Percentiles rank a stretch among this genome's conserved stretches.
phyloP scores from a whole-genome alignment of 495 filamentous ascomycete genomes.

The Neurospora sublineolata region DNA sequence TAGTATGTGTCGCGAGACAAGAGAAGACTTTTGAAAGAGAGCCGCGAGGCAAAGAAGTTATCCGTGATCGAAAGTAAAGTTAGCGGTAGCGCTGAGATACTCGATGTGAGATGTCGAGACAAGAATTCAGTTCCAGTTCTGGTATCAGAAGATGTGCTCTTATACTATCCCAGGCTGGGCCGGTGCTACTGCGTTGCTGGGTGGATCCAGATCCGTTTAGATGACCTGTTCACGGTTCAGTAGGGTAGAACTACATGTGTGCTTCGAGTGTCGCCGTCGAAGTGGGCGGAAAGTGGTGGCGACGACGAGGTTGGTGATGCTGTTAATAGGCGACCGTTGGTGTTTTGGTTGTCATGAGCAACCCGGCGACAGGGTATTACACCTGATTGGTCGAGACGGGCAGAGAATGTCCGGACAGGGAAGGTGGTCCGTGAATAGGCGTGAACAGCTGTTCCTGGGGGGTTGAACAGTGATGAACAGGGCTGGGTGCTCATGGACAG shows the following conservation, averaged over 20 bases:
- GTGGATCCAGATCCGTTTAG: background rate
- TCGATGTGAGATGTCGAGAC: background rate
- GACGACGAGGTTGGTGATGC: background rate
- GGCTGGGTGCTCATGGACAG: background rate
- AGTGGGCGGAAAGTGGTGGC: background rate
- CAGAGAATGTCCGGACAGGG: background rate
- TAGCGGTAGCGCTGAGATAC: too few species aligned
- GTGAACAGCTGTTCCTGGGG: background rate
- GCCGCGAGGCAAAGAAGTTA: too few species aligned
- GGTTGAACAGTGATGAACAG: background rate
- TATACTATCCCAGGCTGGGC: background rate
- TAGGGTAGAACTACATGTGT: background rate
- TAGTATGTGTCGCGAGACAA: too few species aligned
- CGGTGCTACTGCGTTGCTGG: background rate
- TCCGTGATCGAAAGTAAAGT: too few species aligned
- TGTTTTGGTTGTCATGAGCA: background rate
- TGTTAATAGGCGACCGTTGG: background rate
- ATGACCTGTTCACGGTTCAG: background rate
- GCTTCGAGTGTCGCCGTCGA: background rate
- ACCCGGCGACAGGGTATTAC: background rate
- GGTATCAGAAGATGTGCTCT: background rate
- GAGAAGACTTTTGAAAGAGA: too few species aligned
- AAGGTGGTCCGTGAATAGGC: background rate
- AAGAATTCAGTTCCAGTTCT: background rate
- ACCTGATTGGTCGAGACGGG: slow-evolving; percentile 11